phyloP scores from a whole-genome alignment of 116 monocot genomes.

The Cymodocea nodosa region DNA sequence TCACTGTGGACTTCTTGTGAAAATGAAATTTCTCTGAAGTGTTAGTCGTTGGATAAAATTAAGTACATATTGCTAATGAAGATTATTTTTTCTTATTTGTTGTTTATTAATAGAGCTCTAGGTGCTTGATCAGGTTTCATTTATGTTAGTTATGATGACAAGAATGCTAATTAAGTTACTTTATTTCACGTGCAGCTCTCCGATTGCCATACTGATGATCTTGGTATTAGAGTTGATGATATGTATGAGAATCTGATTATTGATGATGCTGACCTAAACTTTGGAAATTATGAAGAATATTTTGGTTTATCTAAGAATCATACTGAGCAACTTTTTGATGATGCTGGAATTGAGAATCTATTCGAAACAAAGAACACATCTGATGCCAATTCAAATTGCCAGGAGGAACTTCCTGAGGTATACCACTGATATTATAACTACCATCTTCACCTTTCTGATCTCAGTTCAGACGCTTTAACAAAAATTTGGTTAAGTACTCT shows the following conservation, averaged over 20 bases:
- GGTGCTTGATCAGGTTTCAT: not conserved
- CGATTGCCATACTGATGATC: conserved; percentile 17
- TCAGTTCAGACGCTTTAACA: too few species aligned
- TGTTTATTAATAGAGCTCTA: too few species aligned
- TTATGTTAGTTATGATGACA: not conserved
- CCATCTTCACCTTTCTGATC: too few species aligned
- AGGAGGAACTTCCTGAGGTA: conserved; percentile 50
- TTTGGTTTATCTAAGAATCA: conserved; percentile 47
- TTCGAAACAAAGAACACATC: conserved; percentile 49
- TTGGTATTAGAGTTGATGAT: conserved; percentile 29
- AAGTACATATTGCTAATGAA: too few species aligned
- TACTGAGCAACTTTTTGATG: conserved; percentile 51
- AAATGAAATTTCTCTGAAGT: too few species aligned
- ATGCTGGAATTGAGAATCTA: conserved; percentile 54
- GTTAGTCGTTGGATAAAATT: too few species aligned
- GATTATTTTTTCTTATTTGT: too few species aligned
- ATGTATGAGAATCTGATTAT: conserved; percentile 44
- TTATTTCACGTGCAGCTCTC: conserved; percentile 23
- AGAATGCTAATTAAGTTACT: not conserved
- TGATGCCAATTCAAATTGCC: conserved; percentile 35
- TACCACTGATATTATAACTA: not conserved
- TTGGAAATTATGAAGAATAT: conserved; percentile 75
- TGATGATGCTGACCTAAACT: conserved; percentile 58
- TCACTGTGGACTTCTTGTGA: too few species aligned
- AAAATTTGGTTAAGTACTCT: too few species aligned